Conservation (phyloP, 2,329 filamentous ascomycete genomes). For the Fusarium concolor region DNA sequence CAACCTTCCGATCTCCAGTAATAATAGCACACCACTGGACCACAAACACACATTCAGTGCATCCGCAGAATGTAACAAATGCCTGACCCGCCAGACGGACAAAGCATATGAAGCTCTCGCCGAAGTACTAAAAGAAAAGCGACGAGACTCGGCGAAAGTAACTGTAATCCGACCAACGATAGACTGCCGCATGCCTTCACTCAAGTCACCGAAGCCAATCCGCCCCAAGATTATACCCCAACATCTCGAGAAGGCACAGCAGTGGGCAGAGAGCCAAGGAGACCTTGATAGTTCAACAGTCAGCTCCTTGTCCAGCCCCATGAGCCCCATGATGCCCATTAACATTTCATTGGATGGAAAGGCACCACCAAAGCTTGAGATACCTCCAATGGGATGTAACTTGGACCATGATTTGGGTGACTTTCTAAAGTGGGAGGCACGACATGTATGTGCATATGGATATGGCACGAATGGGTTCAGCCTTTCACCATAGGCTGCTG, state of each 20-base stretch:
- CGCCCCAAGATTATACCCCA: constrained; percentile 13
- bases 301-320: constrained; percentile 6
- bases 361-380: background rate
- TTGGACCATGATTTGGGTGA: constrained; percentile 20
- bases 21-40: fast-evolving
- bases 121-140: background rate
- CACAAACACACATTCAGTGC: background rate
- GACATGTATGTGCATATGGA: constrained; percentile 22
- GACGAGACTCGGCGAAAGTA: background rate
- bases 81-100: constrained; percentile 6
- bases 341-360: background rate
- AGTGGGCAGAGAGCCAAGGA: constrained; percentile 9
- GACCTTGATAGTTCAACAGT: background rate
- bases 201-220: constrained; percentile 18
- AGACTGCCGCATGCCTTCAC: background rate
- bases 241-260: constrained; percentile 10
- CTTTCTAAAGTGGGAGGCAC: constrained; percentile 22
- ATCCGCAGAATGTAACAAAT: background rate
- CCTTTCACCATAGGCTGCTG: background rate
- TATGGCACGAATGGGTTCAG: constrained; percentile 12
- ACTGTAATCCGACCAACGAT: background rate
- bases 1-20: background rate
- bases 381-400: constrained; percentile 15
- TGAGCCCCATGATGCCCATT: constrained; percentile 5
- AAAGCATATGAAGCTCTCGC: constrained; percentile 17